These are phyloP conservation scores for Penicillium sp. DNA, from an alignment of 2,329 filamentous ascomycete species.

Conservation along the genomic window DNA sequence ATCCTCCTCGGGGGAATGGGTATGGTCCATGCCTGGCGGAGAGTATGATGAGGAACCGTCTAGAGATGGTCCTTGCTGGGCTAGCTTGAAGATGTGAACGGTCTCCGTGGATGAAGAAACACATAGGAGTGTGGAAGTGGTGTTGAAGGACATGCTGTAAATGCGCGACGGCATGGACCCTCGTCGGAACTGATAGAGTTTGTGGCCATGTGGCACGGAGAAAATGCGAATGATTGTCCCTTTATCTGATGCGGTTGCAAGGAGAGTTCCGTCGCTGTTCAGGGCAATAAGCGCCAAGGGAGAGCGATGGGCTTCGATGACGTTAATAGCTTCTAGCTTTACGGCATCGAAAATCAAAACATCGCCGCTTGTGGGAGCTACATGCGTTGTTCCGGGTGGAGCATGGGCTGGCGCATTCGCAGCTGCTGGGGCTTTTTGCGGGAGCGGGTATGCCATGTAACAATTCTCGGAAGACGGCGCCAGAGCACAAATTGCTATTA, in stretches of 20 bases:
- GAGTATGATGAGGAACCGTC: constrained; percentile 30
- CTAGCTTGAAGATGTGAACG: constrained; percentile 89
- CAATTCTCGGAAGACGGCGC: constrained; percentile 94
- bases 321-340: constrained; percentile 86
- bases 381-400: constrained; percentile 68
- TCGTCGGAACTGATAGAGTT: constrained; percentile 91
- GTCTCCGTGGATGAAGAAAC: constrained; percentile 96
- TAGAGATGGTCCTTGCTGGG: constrained; percentile 35
- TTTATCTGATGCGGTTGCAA: constrained; percentile 94
- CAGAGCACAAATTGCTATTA: constrained; percentile 75
- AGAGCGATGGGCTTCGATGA: constrained; percentile 90
- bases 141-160: constrained; percentile 98
- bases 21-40: constrained; percentile 25
- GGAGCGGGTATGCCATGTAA: constrained; percentile 89
- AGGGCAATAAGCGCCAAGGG: constrained; percentile 86
- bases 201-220: constrained; percentile 82
- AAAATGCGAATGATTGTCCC: constrained; percentile 97
- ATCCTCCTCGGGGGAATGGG: constrained; percentile 30
- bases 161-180: constrained; percentile 95
- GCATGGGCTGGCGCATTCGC: constrained; percentile 70
- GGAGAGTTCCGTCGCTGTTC: constrained; percentile 84
- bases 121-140: constrained; percentile 85
- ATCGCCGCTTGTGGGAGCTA: constrained; percentile 81
- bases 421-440: constrained; percentile 57
- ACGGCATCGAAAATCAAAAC: constrained; percentile 89